Conservation (phyloP, 176 grass and related monocot species). For the Areca catechu region DNA sequence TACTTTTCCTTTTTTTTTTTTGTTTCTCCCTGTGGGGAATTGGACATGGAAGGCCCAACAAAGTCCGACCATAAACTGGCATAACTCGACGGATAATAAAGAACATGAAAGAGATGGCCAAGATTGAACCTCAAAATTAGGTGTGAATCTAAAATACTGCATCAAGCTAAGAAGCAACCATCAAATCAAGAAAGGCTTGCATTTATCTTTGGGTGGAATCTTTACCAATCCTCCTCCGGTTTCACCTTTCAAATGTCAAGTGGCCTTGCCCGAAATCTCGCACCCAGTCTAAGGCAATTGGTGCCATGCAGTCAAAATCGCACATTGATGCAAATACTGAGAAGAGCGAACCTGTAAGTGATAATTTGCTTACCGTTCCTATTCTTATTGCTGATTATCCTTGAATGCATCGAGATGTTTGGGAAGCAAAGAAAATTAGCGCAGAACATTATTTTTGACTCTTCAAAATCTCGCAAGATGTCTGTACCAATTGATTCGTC, state of each 20-base stretch:
- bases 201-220: constrained; percentile 47
- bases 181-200: constrained; percentile 48
- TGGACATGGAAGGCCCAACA: too few species aligned
- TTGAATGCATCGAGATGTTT: constrained; percentile 44
- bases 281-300: constrained; percentile 63
- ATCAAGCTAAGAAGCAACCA: constrained; percentile 63
- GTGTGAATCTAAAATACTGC: constrained; percentile 79
- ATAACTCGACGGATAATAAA: constrained; percentile 91
- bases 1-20: too few species aligned
- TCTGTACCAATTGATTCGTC: background rate
- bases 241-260: constrained; percentile 55
- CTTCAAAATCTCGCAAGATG: constrained; percentile 25
- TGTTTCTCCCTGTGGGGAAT: too few species aligned
- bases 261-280: constrained; percentile 78
- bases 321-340: constrained; percentile 17
- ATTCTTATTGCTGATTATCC: constrained; percentile 52
- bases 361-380: constrained; percentile 31
- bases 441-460: constrained; percentile 20
- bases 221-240: constrained; percentile 38
- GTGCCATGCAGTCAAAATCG: constrained; percentile 24
- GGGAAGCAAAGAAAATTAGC: constrained; percentile 24
- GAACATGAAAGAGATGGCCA: constrained; percentile 63
- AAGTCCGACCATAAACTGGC: too few species aligned
- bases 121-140: constrained; percentile 84
- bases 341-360: constrained; percentile 19